Evolutionary conservation across 2,329 filamentous ascomycete species (phyloP).

Genomic region (Cercospora brassicicola): DNA sequence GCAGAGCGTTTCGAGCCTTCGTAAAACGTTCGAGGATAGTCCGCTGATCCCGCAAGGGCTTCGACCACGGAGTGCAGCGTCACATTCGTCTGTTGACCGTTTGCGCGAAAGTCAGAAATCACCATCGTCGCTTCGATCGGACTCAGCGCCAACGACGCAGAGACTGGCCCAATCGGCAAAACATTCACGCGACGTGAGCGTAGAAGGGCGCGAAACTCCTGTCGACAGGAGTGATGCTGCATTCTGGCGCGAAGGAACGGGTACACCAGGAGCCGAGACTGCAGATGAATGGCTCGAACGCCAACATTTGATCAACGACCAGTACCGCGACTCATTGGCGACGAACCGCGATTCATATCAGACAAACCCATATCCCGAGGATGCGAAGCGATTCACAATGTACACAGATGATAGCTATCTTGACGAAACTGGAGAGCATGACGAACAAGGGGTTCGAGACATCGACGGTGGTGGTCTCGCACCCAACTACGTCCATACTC

Average conservation of each 20-base stretch:
- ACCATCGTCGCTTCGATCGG: constrained; percentile 59
- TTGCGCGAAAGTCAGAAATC: constrained; percentile 55
- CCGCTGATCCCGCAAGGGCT: constrained; percentile 38
- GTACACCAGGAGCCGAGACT: constrained; percentile 39
- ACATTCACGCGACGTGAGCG: constrained; percentile 54
- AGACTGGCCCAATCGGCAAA: constrained; percentile 54
- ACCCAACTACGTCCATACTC: constrained; percentile 72
- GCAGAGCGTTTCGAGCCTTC: constrained; percentile 77
- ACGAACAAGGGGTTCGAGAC: constrained; percentile 66
- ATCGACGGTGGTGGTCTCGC: constrained; percentile 63
- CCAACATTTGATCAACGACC: constrained; percentile 62
- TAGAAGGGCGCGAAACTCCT: constrained; percentile 38
- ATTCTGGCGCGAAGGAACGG: constrained; percentile 46
- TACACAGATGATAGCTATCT: constrained; percentile 57
- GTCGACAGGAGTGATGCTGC: constrained; percentile 46
- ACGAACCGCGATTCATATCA: constrained; percentile 42
- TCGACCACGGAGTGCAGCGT: constrained; percentile 37
- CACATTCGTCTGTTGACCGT: constrained; percentile 62
- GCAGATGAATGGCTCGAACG: constrained; percentile 53
- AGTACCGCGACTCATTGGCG: constrained; percentile 49
- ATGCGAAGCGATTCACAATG: constrained; percentile 52
- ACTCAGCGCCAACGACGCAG: constrained; percentile 59
- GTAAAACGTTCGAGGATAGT: constrained; percentile 58
- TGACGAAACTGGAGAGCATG: constrained; percentile 52
- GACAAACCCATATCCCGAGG: constrained; percentile 55